These are phyloP conservation scores for Penicillium pancosmium DNA, from an alignment of 495 filamentous ascomycete genomes.

Conservation along the genomic window DNA sequence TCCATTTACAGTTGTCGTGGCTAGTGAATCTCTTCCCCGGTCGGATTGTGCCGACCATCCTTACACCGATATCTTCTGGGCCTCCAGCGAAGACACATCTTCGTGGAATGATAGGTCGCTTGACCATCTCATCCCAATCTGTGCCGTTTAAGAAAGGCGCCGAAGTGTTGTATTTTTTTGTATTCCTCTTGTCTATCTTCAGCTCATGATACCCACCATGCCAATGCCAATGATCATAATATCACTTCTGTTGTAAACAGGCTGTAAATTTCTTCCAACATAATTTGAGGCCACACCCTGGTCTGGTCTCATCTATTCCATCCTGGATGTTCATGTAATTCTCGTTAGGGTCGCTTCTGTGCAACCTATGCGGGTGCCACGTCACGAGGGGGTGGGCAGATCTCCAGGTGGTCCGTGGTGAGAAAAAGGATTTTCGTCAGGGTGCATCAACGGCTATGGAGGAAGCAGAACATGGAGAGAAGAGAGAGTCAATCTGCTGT, in stretches of 20 bases:
- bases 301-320: no score
- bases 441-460: background rate
- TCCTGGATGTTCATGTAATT: no score
- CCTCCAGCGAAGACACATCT: slow-evolving; percentile 46
- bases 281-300: no score
- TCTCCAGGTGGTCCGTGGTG: background rate
- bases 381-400: background rate
- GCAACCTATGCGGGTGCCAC: background rate
- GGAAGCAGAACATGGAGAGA: background rate
- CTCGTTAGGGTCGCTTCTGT: background rate
- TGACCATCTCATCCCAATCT: slow-evolving; percentile 19
- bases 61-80: slow-evolving; percentile 68
- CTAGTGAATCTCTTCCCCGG: slow-evolving; percentile 64
- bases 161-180: background rate
- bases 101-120: slow-evolving; percentile 4
- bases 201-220: slow-evolving; percentile 18
- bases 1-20: slow-evolving; percentile 72
- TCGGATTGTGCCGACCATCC: slow-evolving; percentile 23
- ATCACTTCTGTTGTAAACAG: background rate
- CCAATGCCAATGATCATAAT: slow-evolving; percentile 1
- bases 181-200: slow-evolving; percentile 4
- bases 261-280: no score
- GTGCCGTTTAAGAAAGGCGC: slow-evolving; percentile 13
- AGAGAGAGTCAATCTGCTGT: slow-evolving; percentile 2
- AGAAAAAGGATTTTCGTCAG: background rate